These are phyloP conservation scores for Acanthamoeba triangularis DNA, from an alignment of 208 protist species.

Conservation along the genomic window DNA sequence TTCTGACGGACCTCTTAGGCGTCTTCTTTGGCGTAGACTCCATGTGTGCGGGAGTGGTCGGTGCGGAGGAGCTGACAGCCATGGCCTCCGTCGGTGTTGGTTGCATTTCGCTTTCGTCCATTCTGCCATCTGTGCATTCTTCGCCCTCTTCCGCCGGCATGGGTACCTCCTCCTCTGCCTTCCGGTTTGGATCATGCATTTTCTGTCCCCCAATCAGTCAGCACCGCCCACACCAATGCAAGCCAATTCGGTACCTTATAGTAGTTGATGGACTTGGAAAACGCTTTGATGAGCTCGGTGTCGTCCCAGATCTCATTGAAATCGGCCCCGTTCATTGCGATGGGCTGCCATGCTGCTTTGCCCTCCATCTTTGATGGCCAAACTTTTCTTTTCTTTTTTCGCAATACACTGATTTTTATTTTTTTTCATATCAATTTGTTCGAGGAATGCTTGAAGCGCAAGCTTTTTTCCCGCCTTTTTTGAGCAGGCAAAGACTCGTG, in stretches of 20 bases:
- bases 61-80: not conserved
- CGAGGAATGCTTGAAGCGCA: not conserved
- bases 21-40: not conserved
- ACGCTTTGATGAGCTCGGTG: constrained; percentile 43
- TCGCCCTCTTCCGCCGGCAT: not conserved
- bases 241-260: not conserved
- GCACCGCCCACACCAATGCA: not conserved
- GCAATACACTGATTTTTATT: not conserved
- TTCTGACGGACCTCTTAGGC: not conserved
- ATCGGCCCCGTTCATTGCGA: not conserved
- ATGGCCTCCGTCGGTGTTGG: not conserved
- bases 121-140: not conserved
- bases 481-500: not conserved
- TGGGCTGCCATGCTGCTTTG: constrained; percentile 6
- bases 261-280: not conserved
- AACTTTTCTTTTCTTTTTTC: constrained; percentile 14
- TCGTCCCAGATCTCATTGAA: constrained; percentile 32
- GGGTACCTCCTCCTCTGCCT: not conserved
- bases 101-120: not conserved
- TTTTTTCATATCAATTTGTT: not conserved
- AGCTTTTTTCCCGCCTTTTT: constrained; percentile 10
- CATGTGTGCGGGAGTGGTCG: not conserved
- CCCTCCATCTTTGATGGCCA: not conserved
- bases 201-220: not conserved
- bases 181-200: constrained; percentile 43